Evolutionary conservation across 2,329 filamentous ascomycete species (phyloP).

Genomic region (Cryphonectria parasitica): DNA sequence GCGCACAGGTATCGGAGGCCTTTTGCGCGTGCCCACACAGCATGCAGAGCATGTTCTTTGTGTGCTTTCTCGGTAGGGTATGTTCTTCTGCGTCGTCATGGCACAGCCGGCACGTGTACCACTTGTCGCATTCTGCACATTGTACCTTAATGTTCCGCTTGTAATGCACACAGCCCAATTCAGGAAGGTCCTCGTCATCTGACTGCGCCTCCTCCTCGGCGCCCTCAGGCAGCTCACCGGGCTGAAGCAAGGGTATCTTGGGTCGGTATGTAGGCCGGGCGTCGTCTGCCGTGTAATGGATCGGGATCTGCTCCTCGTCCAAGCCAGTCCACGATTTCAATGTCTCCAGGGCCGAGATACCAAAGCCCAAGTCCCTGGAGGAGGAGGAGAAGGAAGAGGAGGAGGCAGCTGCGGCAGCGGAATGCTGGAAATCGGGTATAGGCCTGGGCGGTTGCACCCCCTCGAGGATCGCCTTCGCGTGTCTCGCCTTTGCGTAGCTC

Average conservation of each 20-base stretch:
- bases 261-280: conserved; percentile 70
- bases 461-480: conserved; percentile 18
- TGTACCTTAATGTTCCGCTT: conserved; percentile 95
- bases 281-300: conserved; percentile 52
- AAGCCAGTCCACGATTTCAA: conserved; percentile 61
- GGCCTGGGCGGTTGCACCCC: conserved; percentile 28
- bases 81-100: conserved; percentile 86
- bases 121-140: conserved; percentile 84
- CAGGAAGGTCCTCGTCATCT: conserved; percentile 40
- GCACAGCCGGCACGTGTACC: conserved; percentile 95
- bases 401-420: neutral
- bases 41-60: conserved; percentile 98
- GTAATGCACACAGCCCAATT: conserved; percentile 88
- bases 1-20: conserved; percentile 75
- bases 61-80: conserved; percentile 77
- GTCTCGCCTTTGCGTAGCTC: conserved; percentile 51
- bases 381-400: conserved; percentile 18
- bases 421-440: conserved; percentile 10
- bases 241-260: conserved; percentile 41
- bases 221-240: conserved; percentile 52
- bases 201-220: conserved; percentile 38
- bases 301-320: conserved; percentile 46
- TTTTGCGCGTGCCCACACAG: conserved; percentile 83
- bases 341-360: conserved; percentile 48
- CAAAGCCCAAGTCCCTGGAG: conserved; percentile 23